phyloP scores from a whole-genome alignment of 208 protist genomes.

The Leishmania aethiopica region DNA sequence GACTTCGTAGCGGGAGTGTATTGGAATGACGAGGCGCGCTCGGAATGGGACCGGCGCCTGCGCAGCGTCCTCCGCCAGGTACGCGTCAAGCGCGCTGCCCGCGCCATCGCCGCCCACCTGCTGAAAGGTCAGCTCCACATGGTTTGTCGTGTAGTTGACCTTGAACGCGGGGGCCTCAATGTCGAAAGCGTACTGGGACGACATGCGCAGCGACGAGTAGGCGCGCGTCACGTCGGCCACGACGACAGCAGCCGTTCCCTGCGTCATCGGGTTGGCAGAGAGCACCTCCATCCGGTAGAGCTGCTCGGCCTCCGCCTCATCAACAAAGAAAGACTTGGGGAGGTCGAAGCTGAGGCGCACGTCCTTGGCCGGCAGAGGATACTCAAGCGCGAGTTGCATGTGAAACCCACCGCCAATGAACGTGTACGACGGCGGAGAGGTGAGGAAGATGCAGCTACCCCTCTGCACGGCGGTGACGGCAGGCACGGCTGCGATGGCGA shows the following conservation, averaged over 20 bases:
- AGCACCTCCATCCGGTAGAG: conserved; percentile 44
- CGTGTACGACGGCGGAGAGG: conserved; percentile 18
- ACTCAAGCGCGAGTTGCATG: conserved; percentile 76
- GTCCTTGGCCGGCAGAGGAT: conserved; percentile 30
- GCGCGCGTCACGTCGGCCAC: conserved; percentile 34
- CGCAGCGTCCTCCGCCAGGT: background rate
- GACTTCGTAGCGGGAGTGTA: conserved; percentile 81
- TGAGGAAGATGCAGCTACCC: conserved; percentile 14
- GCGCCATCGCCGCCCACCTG: background rate
- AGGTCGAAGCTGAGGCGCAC: conserved; percentile 47
- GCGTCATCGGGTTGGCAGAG: background rate
- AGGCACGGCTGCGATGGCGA: background rate
- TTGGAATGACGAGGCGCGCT: conserved; percentile 62
- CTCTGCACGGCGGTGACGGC: conserved; percentile 2
- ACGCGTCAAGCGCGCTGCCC: conserved; percentile 12
- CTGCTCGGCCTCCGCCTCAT: conserved; percentile 68
- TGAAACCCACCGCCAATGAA: conserved; percentile 71
- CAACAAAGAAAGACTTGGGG: conserved; percentile 73
- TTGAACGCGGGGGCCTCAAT: conserved; percentile 84
- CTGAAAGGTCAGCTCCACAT: conserved; percentile 39
- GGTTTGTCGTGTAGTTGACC: conserved; percentile 54
- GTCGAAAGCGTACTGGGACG: conserved; percentile 62
- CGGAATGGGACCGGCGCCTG: background rate
- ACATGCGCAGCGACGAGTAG: conserved; percentile 42
- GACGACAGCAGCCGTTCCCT: conserved; percentile 5